Percentiles rank a stretch among this genome's conserved stretches.
Evolutionary conservation across 768 basidiomycete genomes (phyloP).

Genomic region (Termitomyces sp.): DNA sequence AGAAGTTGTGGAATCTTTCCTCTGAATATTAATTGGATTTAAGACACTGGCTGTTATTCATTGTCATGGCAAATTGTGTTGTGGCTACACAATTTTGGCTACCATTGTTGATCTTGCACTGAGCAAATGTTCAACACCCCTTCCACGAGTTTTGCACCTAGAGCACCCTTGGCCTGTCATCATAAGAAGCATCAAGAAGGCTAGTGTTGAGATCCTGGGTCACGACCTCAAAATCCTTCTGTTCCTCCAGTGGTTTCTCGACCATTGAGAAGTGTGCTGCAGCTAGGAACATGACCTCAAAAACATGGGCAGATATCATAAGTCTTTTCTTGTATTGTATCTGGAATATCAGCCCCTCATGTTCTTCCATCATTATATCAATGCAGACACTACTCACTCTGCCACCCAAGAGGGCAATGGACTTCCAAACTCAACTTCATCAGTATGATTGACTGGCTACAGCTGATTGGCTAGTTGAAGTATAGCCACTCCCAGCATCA

Average conservation of each 20-base stretch:
- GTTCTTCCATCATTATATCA: too few relatives aligned
- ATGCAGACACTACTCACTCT: too few relatives aligned
- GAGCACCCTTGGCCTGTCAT: conserved; percentile 29
- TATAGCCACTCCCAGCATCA: too few relatives aligned
- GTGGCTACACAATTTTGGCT: conserved; percentile 27
- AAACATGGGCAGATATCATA: conserved; percentile 2
- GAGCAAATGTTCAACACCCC: conserved; percentile 12
- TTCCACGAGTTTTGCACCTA: conserved; percentile 23
- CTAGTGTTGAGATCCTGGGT: neutral
- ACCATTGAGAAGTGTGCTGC: conserved; percentile 12
- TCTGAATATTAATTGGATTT: neutral
- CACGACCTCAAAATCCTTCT: neutral
- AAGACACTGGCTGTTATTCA: neutral
- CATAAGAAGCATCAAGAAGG: neutral
- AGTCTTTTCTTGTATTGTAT: neutral
- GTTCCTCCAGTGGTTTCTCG: conserved; percentile 18
- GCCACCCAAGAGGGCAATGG: too few relatives aligned
- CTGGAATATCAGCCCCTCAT: neutral
- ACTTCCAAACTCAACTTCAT: too few relatives aligned
- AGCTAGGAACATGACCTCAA: neutral
- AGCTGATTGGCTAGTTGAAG: too few relatives aligned
- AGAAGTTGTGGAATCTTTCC: conserved; percentile 22
- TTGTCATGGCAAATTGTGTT: conserved; percentile 18
- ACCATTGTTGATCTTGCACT: conserved; percentile 28
- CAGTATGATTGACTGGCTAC: too few relatives aligned